Evolutionary conservation across 106 monocot genomes (phyloP).

Genomic region (Dactylorhiza incarnata): DNA sequence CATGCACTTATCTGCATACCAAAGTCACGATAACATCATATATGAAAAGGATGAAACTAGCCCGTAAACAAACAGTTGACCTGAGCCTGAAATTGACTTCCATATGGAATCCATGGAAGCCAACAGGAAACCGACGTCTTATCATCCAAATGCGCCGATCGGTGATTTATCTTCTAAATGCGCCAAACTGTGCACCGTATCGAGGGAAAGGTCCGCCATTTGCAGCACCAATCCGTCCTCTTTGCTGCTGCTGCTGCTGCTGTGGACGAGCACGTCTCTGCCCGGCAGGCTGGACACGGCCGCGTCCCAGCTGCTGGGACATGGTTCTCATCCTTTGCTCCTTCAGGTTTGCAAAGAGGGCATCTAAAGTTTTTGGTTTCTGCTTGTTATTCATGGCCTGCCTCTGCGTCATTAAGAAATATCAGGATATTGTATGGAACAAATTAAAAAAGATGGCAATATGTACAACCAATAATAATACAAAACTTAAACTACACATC

Average conservation of each 20-base stretch:
- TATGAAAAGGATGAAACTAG: not conserved
- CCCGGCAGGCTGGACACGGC: not conserved
- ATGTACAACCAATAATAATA: not conserved
- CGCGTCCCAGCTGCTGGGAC: constrained; percentile 15
- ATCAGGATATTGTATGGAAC: not conserved
- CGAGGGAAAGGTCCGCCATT: not conserved
- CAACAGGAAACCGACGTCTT: not conserved
- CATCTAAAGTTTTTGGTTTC: constrained; percentile 61
- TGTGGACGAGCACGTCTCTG: not conserved
- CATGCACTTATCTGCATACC: not conserved
- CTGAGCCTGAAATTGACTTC: not conserved
- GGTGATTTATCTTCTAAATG: not conserved
- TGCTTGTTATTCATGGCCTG: constrained; percentile 14
- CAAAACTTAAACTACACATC: not conserved
- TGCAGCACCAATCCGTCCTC: constrained; percentile 2
- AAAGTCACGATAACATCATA: not conserved
- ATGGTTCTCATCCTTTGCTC: constrained; percentile 38
- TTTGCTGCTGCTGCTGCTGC: not conserved
- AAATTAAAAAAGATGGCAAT: not conserved
- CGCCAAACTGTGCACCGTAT: not conserved
- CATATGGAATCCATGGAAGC: not conserved
- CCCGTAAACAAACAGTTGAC: not conserved
- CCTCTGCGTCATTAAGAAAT: not conserved
- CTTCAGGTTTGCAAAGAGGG: constrained; percentile 49
- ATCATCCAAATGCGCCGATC: not conserved